These are phyloP conservation scores for Trichoderma endophyticum DNA, from an alignment of 2,329 filamentous ascomycete genomes.

Conservation along the genomic window DNA sequence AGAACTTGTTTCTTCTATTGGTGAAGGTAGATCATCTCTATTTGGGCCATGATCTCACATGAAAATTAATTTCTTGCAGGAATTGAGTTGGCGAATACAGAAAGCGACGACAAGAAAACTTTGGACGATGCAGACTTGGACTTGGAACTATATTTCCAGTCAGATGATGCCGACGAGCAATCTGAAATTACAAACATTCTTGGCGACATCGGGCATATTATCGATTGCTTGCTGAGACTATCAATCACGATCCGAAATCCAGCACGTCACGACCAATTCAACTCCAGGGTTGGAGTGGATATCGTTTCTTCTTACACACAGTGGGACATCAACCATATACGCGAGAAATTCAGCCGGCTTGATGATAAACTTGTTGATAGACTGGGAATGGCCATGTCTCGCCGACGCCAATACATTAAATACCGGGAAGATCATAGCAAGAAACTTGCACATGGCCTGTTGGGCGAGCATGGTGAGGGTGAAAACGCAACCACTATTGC, in stretches of 20 bases:
- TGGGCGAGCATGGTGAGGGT: neutral
- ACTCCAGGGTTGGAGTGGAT: neutral
- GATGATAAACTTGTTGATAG: neutral
- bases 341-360: neutral
- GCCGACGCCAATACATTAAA: neutral
- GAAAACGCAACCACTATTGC: neutral
- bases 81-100: neutral
- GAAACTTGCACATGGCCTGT: neutral
- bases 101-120: neutral
- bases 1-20: neutral
- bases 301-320: neutral
- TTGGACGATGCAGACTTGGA: neutral
- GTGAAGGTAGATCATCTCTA: neutral
- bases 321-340: neutral
- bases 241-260: neutral
- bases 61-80: neutral
- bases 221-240: neutral
- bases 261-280: neutral
- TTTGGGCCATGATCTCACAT: neutral
- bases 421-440: neutral
- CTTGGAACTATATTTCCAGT: neutral
- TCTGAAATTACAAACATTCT: neutral
- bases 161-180: neutral
- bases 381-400: neutral
- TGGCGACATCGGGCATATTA: neutral